These are phyloP conservation scores for Podospora comata DNA, from an alignment of 495 filamentous ascomycete species.

Conservation along the genomic window DNA sequence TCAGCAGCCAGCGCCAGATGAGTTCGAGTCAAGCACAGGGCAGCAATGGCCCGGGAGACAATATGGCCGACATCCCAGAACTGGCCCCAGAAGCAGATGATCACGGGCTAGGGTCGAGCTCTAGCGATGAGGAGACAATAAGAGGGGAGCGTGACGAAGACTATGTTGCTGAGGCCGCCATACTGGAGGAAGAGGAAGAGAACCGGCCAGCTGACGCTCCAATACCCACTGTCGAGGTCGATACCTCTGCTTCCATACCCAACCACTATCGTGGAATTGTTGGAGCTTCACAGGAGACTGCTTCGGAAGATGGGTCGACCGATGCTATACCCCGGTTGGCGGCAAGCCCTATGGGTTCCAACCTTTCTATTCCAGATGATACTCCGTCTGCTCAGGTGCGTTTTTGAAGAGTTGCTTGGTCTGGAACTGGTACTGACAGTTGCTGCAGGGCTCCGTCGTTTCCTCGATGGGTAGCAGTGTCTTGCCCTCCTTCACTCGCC, in stretches of 20 bases:
- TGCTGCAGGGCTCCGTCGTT: slow-evolving; percentile 67
- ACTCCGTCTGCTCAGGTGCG: slow-evolving; percentile 82
- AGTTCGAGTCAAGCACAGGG: slow-evolving; percentile 47
- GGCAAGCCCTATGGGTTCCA: slow-evolving; percentile 49
- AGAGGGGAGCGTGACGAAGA: slow-evolving; percentile 40
- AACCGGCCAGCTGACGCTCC: slow-evolving; percentile 21
- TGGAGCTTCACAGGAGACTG: slow-evolving; percentile 38
- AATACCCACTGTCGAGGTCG: slow-evolving; percentile 23
- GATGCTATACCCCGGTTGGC: slow-evolving; percentile 39
- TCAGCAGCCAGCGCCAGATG: slow-evolving; percentile 40
- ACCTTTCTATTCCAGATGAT: slow-evolving; percentile 77
- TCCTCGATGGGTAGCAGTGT: slow-evolving; percentile 72
- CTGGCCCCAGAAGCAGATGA: slow-evolving; percentile 30
- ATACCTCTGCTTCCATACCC: slow-evolving; percentile 39
- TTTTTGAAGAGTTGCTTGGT: slow-evolving; percentile 7
- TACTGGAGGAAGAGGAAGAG: slow-evolving; percentile 39
- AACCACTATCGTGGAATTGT: slow-evolving; percentile 45
- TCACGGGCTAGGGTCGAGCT: slow-evolving; percentile 24
- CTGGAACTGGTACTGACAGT: not conserved
- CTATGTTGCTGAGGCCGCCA: slow-evolving; percentile 41
- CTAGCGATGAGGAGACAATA: slow-evolving; percentile 48
- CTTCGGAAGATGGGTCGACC: slow-evolving; percentile 47
- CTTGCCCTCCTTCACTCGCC: slow-evolving; percentile 44
- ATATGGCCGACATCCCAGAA: slow-evolving; percentile 44
- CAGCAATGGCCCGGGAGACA: slow-evolving; percentile 43